Base-by-base conservation (phyloP, 2,329 filamentous ascomycete species). In the Cadophora sp. region DNA sequence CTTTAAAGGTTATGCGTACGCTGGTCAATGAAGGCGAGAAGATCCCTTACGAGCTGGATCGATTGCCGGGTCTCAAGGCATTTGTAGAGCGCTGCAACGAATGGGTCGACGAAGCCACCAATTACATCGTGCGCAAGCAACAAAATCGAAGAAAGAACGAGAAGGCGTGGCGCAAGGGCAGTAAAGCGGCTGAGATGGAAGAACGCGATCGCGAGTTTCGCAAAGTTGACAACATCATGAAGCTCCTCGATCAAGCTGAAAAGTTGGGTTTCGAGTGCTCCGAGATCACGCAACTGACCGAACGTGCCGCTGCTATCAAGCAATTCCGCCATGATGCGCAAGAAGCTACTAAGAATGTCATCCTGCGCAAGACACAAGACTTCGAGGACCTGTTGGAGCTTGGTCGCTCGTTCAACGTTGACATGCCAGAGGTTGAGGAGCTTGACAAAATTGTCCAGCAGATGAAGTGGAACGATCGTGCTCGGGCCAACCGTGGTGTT, bases 51-150 rank as follows among this genome's bases (percentile, higher is more conserved):
- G 91, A 93, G 66, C 86, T 99, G 69, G 89, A 90, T 71, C 94
- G 93, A 70, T 85, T 99, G 70, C 86, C 91, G 74, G 87, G 92
- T 73, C 85, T 99, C 73, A 91, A 89, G 80, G 87, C 90, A 72
- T 99, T 97, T 81, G 96, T 99, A 78, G 94, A 97, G 74, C 91
- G 93, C 75, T 98, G 96, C 83, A 96, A 97, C 79, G 94, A 97
- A 77, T 97, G 96, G 92, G 93, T 97, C 70, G 96, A 98, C 75
- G 95, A 98, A 81, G 96, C 96, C 71, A 96, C 93, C 75, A 94
- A 92, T 77, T 99, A 96, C 82, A 97, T 94, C 76, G 94, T 96
- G 67, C 92, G 96, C 73, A 99, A 99, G 82, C 95, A 97, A 81
- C 95, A 97, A 80, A 97, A 96, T 76, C 91, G 96, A 70, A 93